Conservation (phyloP, 2,329 filamentous ascomycete genomes). For the Aspergillus awamori region DNA sequence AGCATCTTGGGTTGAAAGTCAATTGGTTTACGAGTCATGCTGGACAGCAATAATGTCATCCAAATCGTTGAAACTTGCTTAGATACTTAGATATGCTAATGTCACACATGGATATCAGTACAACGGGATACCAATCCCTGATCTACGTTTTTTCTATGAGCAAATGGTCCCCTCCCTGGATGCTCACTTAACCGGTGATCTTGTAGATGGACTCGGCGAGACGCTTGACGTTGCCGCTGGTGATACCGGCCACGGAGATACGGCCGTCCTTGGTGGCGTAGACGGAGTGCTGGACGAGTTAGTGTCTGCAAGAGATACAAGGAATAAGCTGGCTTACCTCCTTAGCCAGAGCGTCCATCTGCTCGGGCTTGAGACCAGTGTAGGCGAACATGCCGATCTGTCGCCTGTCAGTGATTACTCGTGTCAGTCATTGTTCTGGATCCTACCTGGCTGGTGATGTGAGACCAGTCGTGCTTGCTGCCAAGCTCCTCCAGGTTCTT, state of each 20-base stretch:
- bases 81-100: conserved; percentile 25
- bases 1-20: background rate
- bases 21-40: background rate
- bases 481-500: conserved; percentile 92
- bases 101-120: conserved; percentile 30
- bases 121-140: conserved; percentile 14
- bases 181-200: conserved; percentile 48
- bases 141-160: conserved; percentile 17
- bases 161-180: conserved; percentile 9
- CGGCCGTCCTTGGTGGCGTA: conserved; percentile 82
- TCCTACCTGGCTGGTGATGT: conserved; percentile 83
- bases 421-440: background rate
- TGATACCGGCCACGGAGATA: conserved; percentile 56
- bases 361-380: conserved; percentile 85
- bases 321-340: conserved; percentile 57
- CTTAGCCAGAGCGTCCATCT: conserved; percentile 90
- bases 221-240: conserved; percentile 52
- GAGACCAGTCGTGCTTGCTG: conserved; percentile 96
- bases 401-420: conserved; percentile 5
- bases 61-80: conserved; percentile 11
- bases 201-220: conserved; percentile 56
- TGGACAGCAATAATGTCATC: background rate
- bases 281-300: conserved; percentile 70
- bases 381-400: conserved; percentile 99
- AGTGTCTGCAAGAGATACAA: conserved; percentile 11